Conservation (phyloP, 805 yeast genomes). For the Kregervanrija pseudodelftensis region DNA sequence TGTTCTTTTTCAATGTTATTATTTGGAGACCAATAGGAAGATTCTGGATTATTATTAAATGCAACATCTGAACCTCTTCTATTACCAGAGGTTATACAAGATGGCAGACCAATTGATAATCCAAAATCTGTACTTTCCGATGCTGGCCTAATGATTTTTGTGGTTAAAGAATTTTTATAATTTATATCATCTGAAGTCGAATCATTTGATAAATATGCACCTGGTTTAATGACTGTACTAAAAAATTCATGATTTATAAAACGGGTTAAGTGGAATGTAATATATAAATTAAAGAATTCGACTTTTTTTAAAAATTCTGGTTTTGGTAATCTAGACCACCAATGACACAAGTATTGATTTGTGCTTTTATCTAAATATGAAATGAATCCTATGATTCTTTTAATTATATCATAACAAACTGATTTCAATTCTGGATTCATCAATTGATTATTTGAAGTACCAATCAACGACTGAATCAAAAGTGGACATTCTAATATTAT, state of each 20-base stretch:
- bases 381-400: conserved; percentile 61
- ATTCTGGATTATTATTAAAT: neutral
- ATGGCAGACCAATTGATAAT: conserved; percentile 19
- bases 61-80: conserved; percentile 4
- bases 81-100: conserved; percentile 17
- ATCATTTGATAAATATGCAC: conserved; percentile 10
- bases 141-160: conserved; percentile 21
- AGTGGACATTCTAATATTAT: conserved; percentile 66
- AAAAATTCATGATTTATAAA: conserved; percentile 32
- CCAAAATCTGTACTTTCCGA: conserved; percentile 21
- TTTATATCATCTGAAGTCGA: conserved; percentile 23
- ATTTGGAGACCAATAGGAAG: conserved; percentile 11
- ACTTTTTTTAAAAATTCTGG: conserved; percentile 45
- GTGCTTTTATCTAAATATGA: conserved; percentile 38
- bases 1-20: conserved; percentile 15
- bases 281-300: conserved; percentile 65
- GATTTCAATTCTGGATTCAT: conserved; percentile 43
- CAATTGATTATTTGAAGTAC: conserved; percentile 9
- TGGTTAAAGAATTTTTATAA: conserved; percentile 21
- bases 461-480: conserved; percentile 39
- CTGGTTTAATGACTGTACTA: conserved; percentile 17
- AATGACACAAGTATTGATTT: conserved; percentile 39
- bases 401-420: conserved; percentile 60
- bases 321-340: conserved; percentile 43
- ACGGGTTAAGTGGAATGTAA: conserved; percentile 67